Conservation (phyloP, 2,329 filamentous ascomycete species). For the Periconia macrospinosa region DNA sequence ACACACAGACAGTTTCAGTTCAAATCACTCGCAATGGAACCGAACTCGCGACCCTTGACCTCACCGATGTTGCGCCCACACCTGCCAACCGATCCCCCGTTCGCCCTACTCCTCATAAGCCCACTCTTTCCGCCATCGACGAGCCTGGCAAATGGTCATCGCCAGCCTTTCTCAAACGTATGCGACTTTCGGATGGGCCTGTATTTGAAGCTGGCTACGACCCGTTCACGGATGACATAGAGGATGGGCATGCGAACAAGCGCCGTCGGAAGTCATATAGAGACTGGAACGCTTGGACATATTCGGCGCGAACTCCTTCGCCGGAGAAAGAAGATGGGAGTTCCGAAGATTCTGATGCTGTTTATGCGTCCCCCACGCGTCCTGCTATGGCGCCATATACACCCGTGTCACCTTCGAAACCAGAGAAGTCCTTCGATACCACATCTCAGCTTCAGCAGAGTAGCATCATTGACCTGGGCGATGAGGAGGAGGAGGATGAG, state of each 20-base stretch:
- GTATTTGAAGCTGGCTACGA: constrained; percentile 67
- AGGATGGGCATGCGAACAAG: constrained; percentile 67
- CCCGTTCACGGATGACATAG: constrained; percentile 63
- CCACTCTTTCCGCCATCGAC: constrained; percentile 5
- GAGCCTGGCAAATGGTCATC: constrained; percentile 62
- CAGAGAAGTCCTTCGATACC: constrained; percentile 4
- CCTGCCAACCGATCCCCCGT: constrained; percentile 29
- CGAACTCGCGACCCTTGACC: constrained; percentile 54
- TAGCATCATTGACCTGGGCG: background rate
- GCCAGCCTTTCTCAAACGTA: constrained; percentile 74
- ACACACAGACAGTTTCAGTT: constrained; percentile 41
- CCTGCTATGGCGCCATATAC: constrained; percentile 26
- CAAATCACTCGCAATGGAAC: constrained; percentile 50
- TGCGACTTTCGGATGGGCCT: constrained; percentile 69
- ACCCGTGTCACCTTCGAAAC: constrained; percentile 23
- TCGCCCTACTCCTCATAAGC: constrained; percentile 10
- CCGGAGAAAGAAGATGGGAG: constrained; percentile 58
- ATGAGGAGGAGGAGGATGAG: background rate
- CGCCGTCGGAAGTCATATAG: constrained; percentile 70
- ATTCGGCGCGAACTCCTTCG: constrained; percentile 70
- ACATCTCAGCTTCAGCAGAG: background rate
- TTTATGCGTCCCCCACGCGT: constrained; percentile 26
- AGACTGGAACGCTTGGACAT: constrained; percentile 71
- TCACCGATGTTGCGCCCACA: constrained; percentile 49
- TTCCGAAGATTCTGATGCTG: constrained; percentile 17